Percentiles rank a stretch among this genome's conserved stretches.
Conservation (phyloP, 2,329 filamentous ascomycete species). For the Ascochyta fabae region DNA sequence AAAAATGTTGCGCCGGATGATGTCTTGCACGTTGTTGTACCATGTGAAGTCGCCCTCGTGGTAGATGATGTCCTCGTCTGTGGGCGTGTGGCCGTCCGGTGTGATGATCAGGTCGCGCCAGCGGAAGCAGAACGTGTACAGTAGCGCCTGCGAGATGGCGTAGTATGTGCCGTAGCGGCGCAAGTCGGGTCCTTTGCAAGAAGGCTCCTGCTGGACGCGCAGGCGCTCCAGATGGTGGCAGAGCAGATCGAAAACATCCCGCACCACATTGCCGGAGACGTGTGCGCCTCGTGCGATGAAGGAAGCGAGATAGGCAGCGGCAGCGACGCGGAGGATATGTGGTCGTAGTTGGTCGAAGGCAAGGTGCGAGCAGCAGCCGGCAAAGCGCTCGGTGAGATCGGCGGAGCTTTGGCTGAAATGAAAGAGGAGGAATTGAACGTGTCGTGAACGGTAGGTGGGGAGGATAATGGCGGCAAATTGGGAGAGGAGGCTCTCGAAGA, state of each 20-base stretch:
- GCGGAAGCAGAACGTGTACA: conserved; percentile 97
- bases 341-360: conserved; percentile 70
- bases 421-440: conserved; percentile 95
- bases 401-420: conserved; percentile 88
- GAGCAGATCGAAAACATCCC: conserved; percentile 80
- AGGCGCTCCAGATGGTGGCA: conserved; percentile 78
- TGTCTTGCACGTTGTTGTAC: conserved; percentile 75
- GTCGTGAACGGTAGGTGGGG: conserved; percentile 87
- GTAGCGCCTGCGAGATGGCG: conserved; percentile 81
- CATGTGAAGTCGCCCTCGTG: conserved; percentile 78
- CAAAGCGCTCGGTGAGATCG: conserved; percentile 80
- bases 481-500: conserved; percentile 78
- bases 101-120: conserved; percentile 85
- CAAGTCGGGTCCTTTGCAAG: conserved; percentile 83
- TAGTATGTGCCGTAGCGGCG: conserved; percentile 86
- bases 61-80: conserved; percentile 62
- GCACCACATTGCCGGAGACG: conserved; percentile 77
- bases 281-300: conserved; percentile 91
- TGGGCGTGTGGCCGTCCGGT: conserved; percentile 52
- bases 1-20: conserved; percentile 78
- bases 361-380: conserved; percentile 75
- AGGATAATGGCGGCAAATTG: conserved; percentile 90
- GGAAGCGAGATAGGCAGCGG: conserved; percentile 90
- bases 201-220: conserved; percentile 72
- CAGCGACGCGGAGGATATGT: conserved; percentile 78